These are phyloP conservation scores for Melaleuca alternifolia DNA, from an alignment of 345 rosid genomes.

Conservation along the genomic window DNA sequence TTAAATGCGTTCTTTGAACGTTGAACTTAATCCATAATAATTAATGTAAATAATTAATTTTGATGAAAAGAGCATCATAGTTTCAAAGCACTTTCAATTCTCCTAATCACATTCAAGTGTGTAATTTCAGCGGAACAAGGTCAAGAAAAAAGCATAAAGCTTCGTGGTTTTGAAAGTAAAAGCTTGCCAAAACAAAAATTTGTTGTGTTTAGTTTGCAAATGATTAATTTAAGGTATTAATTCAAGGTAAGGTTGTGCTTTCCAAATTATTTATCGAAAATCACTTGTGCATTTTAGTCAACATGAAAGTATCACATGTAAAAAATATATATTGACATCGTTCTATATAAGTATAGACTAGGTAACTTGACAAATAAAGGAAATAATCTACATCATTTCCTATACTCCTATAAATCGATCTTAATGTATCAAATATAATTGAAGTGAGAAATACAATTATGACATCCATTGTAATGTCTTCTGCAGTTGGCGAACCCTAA, in stretches of 20 bases:
- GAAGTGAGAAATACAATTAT: neutral
- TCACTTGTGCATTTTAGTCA: neutral
- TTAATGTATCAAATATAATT: neutral
- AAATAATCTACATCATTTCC: neutral
- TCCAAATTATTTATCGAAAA: neutral
- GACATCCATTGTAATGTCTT: neutral
- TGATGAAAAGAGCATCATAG: neutral
- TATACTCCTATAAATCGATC: neutral
- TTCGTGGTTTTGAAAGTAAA: neutral
- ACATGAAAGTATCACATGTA: neutral
- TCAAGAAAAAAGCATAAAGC: neutral
- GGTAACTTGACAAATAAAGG: neutral
- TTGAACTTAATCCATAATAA: neutral
- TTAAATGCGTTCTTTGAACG: neutral
- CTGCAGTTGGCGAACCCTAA: neutral
- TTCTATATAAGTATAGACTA: neutral
- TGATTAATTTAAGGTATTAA: neutral
- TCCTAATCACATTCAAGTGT: neutral
- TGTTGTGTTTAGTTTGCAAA: neutral
- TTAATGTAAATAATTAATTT: neutral
- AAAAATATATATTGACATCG: neutral
- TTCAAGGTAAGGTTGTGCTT: neutral
- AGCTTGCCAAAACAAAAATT: neutral
- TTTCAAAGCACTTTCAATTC: neutral
- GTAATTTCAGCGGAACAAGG: neutral